These are phyloP conservation scores for Chlamydomonas urium DNA, from an alignment of 139 green algal species.

Conservation along the genomic window DNA sequence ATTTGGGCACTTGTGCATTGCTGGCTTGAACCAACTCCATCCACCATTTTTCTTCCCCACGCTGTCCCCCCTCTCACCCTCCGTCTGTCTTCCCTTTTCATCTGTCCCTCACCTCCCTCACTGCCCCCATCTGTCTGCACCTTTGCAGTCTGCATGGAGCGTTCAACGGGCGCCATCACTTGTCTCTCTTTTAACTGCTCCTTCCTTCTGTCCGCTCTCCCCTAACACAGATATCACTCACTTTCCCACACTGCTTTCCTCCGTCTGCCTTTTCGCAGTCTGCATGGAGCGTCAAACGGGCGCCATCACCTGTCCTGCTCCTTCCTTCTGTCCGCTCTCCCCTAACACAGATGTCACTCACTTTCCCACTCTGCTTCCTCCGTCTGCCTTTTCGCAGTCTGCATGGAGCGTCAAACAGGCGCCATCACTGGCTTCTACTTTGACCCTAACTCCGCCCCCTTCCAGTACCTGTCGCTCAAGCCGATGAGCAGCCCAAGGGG, in stretches of 20 bases:
- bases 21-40: no score
- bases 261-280: not conserved
- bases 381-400: no score
- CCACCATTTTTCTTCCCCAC: no score
- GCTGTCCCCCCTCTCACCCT: no score
- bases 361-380: not conserved
- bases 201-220: not conserved
- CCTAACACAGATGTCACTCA: not conserved
- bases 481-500: not conserved
- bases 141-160: no score
- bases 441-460: conserved; percentile 15
- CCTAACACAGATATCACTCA: not conserved
- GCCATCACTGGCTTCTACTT: conserved; percentile 14
- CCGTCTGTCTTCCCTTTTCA: no score
- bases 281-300: not conserved
- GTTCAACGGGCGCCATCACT: no score
- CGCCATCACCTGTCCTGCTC: not conserved
- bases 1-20: no score
- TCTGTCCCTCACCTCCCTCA: no score
- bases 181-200: no score
- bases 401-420: conserved; percentile 8
- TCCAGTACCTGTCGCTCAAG: conserved; percentile 16
- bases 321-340: not conserved
- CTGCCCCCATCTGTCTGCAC: no score
- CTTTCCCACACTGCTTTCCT: not conserved